A percentile compares a stretch with the other conserved stretches of the same genome.
phyloP scores from a whole-genome alignment of 495 filamentous ascomycete genomes.

The Tuber indicum region DNA sequence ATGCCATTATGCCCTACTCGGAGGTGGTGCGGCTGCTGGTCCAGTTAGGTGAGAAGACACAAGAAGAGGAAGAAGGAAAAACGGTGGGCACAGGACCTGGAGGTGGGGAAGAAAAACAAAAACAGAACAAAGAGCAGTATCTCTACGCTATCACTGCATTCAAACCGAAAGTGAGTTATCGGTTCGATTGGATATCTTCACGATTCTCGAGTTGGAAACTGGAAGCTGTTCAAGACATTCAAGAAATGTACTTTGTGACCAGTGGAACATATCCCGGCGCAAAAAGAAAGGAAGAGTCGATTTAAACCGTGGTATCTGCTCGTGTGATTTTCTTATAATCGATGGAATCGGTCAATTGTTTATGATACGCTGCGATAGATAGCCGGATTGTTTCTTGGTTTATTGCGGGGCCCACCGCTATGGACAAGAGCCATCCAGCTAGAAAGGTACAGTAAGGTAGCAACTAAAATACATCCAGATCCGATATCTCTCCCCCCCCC shows the following conservation, averaged over 20 bases:
- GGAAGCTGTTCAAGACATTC: neutral
- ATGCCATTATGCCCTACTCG: neutral
- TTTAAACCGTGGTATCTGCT: neutral
- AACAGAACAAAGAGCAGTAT: neutral
- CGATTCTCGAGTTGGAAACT: neutral
- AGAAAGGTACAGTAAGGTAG: neutral
- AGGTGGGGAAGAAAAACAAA: neutral
- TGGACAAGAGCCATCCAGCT: neutral
- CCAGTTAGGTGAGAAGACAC: neutral
- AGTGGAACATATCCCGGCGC: neutral
- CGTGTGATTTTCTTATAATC: neutral
- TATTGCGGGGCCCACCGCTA: neutral
- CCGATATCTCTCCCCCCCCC: neutral
- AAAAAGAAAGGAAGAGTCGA: neutral
- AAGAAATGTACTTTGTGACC: neutral
- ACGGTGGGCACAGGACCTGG: neutral
- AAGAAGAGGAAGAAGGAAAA: constrained; percentile 4
- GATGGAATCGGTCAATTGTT: neutral
- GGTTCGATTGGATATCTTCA: neutral
- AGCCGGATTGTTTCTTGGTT: neutral
- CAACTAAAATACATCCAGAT: neutral
- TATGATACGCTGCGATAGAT: neutral
- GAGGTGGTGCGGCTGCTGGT: neutral
- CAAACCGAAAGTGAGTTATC: neutral
- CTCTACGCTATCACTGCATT: neutral